Evolutionary conservation across 768 basidiomycete genomes (phyloP).

Genomic region (Boletus reticuloceps): DNA sequence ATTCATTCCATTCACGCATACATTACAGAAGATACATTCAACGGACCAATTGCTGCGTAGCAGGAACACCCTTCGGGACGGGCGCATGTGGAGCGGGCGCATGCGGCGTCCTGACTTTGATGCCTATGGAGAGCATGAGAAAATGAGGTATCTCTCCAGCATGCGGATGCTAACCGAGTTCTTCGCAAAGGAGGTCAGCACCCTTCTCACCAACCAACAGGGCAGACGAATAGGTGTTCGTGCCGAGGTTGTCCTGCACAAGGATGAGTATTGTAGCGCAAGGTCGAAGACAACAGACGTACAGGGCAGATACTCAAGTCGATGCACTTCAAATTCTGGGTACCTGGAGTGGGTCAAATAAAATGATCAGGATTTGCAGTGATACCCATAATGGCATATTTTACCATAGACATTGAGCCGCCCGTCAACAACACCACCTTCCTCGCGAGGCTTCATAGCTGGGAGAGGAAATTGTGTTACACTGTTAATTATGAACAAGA

Average conservation of each 20-base stretch:
- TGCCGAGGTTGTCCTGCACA: conserved; percentile 63
- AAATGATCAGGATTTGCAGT: no score
- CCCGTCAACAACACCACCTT: conserved; percentile 57
- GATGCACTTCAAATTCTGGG: conserved; percentile 62
- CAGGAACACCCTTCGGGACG: conserved; percentile 47
- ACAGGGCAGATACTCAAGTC: conserved; percentile 74
- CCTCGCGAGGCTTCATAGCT: conserved; percentile 61
- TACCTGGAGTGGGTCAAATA: conserved; percentile 32
- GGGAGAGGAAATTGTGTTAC: not conserved
- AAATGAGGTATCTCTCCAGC: no score
- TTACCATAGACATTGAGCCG: conserved; percentile 53
- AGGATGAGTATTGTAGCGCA: not conserved
- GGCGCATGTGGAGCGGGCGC: conserved; percentile 71
- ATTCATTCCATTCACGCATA: no score
- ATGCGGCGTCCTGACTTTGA: conserved; percentile 61
- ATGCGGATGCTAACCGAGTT: conserved; percentile 46
- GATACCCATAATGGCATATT: no score
- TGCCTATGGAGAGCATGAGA: conserved; percentile 34
- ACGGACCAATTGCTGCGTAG: conserved; percentile 37
- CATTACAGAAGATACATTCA: not conserved
- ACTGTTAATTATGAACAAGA: not conserved
- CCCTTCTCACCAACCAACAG: conserved; percentile 70
- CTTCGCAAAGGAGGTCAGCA: conserved; percentile 57
- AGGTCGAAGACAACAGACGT: conserved; percentile 20
- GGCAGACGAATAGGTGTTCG: conserved; percentile 72